These are phyloP conservation scores for Plasmodium reichenowi DNA, from an alignment of 169 alveolate species.

Conservation along the genomic window DNA sequence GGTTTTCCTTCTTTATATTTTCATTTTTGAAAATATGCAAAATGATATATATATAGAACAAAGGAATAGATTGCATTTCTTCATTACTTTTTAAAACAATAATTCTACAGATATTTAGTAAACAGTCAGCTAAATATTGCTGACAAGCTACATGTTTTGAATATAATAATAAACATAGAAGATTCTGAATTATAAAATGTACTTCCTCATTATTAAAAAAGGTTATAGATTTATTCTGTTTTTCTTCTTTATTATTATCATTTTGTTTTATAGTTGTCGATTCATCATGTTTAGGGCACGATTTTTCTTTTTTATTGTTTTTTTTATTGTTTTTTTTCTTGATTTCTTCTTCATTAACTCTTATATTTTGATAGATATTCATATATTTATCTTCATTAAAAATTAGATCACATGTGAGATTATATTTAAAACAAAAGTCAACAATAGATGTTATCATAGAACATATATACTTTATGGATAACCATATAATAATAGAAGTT, in stretches of 20 bases:
- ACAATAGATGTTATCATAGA: conserved; percentile 64
- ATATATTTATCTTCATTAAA: background rate
- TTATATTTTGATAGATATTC: background rate
- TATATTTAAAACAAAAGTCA: conserved; percentile 57
- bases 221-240: conserved; percentile 8
- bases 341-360: background rate
- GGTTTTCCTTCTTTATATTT: background rate
- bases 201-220: conserved; percentile 59
- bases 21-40: conserved; percentile 67
- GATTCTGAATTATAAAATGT: conserved; percentile 70
- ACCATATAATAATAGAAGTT: conserved; percentile 67
- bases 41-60: conserved; percentile 57
- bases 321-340: background rate
- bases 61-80: conserved; percentile 71
- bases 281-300: background rate
- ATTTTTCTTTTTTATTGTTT: background rate
- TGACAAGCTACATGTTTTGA: conserved; percentile 74
- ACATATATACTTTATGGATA: conserved; percentile 70
- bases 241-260: background rate
- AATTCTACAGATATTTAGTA: conserved; percentile 67
- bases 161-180: conserved; percentile 54
- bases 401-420: background rate
- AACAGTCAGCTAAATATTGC: conserved; percentile 71
- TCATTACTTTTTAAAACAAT: conserved; percentile 25
- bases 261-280: background rate